Percentiles rank a stretch among this genome's conserved stretches.
These are phyloP conservation scores for Calophaca sinica DNA, from an alignment of 306 rosid genomes.

Conservation along the genomic window DNA sequence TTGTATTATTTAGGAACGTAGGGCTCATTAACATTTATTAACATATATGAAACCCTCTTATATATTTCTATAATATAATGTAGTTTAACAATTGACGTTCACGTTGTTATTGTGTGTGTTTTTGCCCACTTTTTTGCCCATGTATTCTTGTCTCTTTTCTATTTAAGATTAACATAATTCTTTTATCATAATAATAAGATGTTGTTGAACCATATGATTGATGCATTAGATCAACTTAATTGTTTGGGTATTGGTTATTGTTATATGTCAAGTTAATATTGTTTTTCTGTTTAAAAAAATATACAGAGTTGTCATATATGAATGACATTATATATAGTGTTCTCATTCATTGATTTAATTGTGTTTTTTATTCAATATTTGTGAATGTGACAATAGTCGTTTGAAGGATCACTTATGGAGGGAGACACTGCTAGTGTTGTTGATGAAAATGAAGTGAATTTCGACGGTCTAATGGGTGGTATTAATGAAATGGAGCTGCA, in stretches of 20 bases:
- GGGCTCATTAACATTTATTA: not conserved
- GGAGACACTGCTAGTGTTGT: not conserved
- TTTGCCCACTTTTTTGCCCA: not conserved
- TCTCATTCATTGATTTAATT: too few relatives aligned
- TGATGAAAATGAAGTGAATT: not conserved
- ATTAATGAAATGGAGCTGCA: not conserved
- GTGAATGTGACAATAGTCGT: not conserved
- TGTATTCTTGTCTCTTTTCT: not conserved
- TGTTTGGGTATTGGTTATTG: too few relatives aligned
- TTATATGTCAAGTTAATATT: not conserved
- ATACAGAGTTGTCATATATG: too few relatives aligned
- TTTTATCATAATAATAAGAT: not conserved
- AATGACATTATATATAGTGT: too few relatives aligned
- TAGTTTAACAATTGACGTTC: not conserved
- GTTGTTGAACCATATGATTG: not conserved
- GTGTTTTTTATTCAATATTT: not conserved
- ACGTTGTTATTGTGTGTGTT: not conserved
- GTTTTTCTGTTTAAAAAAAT: not conserved
- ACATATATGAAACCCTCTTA: not conserved
- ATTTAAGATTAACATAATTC: not conserved
- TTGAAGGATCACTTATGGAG: slow-evolving; percentile 4
- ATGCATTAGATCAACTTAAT: too few relatives aligned
- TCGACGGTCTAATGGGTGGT: not conserved
- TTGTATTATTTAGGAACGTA: not conserved
- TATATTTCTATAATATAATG: not conserved